Conservation (phyloP, 2,329 filamentous ascomycete species). For the Cercospora sp. region DNA sequence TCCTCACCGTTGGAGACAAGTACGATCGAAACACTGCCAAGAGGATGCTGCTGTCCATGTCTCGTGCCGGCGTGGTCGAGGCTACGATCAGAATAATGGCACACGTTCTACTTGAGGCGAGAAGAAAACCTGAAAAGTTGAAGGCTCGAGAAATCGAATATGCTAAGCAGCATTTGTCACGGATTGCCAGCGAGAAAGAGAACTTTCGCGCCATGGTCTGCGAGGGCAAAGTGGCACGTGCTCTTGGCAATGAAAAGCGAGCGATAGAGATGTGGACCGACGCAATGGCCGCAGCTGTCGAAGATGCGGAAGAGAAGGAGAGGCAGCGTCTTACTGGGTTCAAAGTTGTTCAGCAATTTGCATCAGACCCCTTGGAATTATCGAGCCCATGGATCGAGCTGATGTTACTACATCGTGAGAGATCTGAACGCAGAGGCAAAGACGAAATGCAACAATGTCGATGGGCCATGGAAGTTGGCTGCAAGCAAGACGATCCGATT, state of each 20-base stretch:
- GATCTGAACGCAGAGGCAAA: constrained; percentile 14
- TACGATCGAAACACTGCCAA: constrained; percentile 23
- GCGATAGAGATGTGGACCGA: constrained; percentile 34
- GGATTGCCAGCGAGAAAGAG: constrained; percentile 27
- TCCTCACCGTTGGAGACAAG: constrained; percentile 11
- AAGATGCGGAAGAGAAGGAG: constrained; percentile 18
- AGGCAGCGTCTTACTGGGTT: not conserved
- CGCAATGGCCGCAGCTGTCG: constrained; percentile 30
- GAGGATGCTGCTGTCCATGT: constrained; percentile 31
- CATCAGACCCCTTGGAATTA: constrained; percentile 28
- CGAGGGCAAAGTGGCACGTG: constrained; percentile 34
- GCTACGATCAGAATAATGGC: constrained; percentile 32
- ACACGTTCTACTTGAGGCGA: constrained; percentile 23
- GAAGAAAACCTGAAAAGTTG: constrained; percentile 24
- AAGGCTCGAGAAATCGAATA: constrained; percentile 22
- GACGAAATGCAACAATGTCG: constrained; percentile 32
- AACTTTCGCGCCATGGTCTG: constrained; percentile 35
- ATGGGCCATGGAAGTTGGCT: constrained; percentile 41
- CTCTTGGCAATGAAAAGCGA: constrained; percentile 29
- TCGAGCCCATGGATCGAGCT: constrained; percentile 39
- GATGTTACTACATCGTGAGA: constrained; percentile 28
- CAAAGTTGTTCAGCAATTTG: not conserved
- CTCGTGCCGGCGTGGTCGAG: constrained; percentile 28
- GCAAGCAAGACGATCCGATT: constrained; percentile 47
- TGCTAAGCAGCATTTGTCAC: constrained; percentile 28